phyloP scores from a whole-genome alignment of 1,139 yeast genomes.

The Blastobotrys serpentis region DNA sequence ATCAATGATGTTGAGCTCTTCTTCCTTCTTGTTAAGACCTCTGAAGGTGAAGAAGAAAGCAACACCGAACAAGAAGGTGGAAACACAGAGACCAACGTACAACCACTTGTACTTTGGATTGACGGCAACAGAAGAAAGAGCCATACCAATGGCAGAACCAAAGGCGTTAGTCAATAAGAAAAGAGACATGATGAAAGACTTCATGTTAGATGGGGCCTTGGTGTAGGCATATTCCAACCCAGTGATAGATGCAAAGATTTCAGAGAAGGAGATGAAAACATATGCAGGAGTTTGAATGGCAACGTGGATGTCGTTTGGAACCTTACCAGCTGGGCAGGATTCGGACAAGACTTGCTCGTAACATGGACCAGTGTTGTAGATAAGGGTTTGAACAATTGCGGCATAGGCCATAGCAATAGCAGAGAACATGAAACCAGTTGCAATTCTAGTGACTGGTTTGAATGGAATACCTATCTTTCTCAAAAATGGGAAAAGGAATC shows the following conservation, averaged over 20 bases:
- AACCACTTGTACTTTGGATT: slow-evolving; percentile 71
- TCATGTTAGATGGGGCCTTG: slow-evolving; percentile 65
- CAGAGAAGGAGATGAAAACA: slow-evolving; percentile 59
- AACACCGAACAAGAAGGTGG: slow-evolving; percentile 59
- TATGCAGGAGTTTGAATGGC: slow-evolving; percentile 67
- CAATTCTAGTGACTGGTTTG: slow-evolving; percentile 66
- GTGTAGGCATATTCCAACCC: slow-evolving; percentile 71
- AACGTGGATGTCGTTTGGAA: slow-evolving; percentile 57
- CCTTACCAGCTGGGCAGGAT: slow-evolving; percentile 28
- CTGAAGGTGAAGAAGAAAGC: slow-evolving; percentile 62
- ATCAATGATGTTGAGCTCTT: slow-evolving; percentile 59
- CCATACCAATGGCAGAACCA: slow-evolving; percentile 74
- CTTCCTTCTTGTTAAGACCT: slow-evolving; percentile 58
- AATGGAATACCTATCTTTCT: slow-evolving; percentile 46
- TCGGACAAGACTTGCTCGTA: slow-evolving; percentile 48
- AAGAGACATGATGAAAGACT: slow-evolving; percentile 62
- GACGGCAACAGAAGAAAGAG: slow-evolving; percentile 61
- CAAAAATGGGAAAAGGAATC: slow-evolving; percentile 54
- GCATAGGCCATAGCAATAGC: slow-evolving; percentile 73
- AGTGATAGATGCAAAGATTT: slow-evolving; percentile 64
- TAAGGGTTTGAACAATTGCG: slow-evolving; percentile 72
- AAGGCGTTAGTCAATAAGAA: slow-evolving; percentile 61
- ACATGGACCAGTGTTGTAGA: slow-evolving; percentile 77
- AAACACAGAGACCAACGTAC: slow-evolving; percentile 59
- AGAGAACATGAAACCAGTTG: slow-evolving; percentile 72